Evolutionary conservation across 768 basidiomycete genomes (phyloP), one percentile per base, ranked within the genome.

Genomic region (Leccinum rimulosum): DNA sequence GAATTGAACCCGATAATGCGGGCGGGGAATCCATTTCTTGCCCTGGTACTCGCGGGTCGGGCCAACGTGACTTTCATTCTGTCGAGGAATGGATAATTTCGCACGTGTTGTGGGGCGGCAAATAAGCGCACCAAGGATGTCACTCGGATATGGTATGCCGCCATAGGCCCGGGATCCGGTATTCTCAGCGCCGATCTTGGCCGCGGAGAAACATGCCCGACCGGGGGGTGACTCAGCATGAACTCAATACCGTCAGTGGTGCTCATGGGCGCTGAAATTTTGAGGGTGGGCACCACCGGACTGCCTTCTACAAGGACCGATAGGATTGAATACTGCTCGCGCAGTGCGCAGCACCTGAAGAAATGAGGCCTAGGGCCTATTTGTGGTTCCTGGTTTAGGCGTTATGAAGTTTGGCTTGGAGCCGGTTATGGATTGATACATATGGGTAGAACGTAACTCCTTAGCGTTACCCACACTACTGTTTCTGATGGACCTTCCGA

Each of bases 21-120:
- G 33, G 25, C 40, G 17, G 17, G 38, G 38, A 38, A 38, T 38
- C 3, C 17, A 38, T 17, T 38, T 17, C 17, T 17, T 40, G 17
- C 17, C 15, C 38, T 38, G 38, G 38, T 38, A 38, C 15, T 38
- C 38, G 17, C 14, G 3, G 17, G 7, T 15, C 12, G 14, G 35
- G 14, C 35, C 35, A 47, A 57, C 56, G 50, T 55, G 52, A 19
- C 50, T 58, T 58, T 58, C 40, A 56, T 56, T 50, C 25, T 5
- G n/a, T 60, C 28, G 28, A 38, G 36, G 31, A 27, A 30, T 52
- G 54, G 19, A 11, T 28, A 4, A 15, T 31, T 36, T 59, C 17
- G 45, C 30, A 19, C 52, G 38, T 28, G 53, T 25, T 35, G 50
- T 15, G 38, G 33, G 31, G 22, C 3, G 19, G 31, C 27, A n/a